Conservation (phyloP, 352 stramenopile genomes). For the Globisporangium spinosum region DNA sequence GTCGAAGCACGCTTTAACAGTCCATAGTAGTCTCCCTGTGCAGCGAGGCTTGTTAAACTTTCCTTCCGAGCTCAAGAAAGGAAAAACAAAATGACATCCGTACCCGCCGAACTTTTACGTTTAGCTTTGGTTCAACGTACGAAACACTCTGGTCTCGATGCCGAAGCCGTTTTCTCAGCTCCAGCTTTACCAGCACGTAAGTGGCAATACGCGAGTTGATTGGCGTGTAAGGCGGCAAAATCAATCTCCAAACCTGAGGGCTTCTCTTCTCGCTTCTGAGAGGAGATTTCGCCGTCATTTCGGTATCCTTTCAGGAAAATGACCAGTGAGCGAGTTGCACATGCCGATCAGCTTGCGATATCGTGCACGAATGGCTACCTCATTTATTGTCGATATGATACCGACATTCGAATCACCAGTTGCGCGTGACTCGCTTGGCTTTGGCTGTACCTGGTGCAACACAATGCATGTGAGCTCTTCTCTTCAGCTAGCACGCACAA, state of each 20-base stretch:
- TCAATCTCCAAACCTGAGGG: conserved; percentile 10
- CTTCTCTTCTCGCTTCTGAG: conserved; percentile 5
- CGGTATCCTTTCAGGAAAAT: conserved; percentile 9
- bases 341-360: background rate
- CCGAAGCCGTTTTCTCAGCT: conserved; percentile 31
- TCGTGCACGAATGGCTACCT: conserved; percentile 4
- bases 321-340: conserved; percentile 1
- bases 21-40: conserved; percentile 68
- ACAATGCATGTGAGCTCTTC: background rate
- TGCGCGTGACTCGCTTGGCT: background rate
- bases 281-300: conserved; percentile 15
- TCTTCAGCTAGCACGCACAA: background rate
- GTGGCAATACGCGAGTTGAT: background rate
- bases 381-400: conserved; percentile 12
- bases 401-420: background rate
- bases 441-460: background rate
- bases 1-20: conserved; percentile 33
- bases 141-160: conserved; percentile 34
- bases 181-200: conserved; percentile 3
- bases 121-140: conserved; percentile 63
- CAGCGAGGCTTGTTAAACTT: background rate
- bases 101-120: conserved; percentile 59
- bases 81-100: background rate
- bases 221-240: background rate
- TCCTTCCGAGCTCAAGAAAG: background rate